Evolutionary conservation across 2,329 filamentous ascomycete species (phyloP), one percentile per base, ranked within the genome.

Genomic region (Phyllosticta citribraziliensis): DNA sequence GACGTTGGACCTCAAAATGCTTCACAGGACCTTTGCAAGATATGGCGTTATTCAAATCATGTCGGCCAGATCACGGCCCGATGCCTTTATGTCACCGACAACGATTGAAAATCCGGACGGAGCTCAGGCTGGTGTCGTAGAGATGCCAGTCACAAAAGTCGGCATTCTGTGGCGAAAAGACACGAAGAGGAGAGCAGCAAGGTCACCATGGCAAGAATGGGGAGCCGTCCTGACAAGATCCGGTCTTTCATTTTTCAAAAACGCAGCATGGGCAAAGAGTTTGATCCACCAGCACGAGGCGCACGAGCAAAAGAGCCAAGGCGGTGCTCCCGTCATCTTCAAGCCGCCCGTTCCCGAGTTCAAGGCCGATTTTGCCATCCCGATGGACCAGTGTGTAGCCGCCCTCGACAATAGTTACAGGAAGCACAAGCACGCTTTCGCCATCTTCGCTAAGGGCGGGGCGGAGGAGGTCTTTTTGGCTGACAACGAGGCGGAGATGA

Each of bases 201-300:
- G 93, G 52, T 97, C 93, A 11, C 93, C 94, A 1, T 99, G 94
- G 94, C 93, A 97, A 71, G 94, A 99, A 80, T 99, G 94, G 94
- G 94, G 94, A 58, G 94, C 91, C 24, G 88, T 99, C 62, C 81
- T 99, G 30, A 99, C 94, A 0, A 91, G 93, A n/a, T 95, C 94
- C 5, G 93, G 97, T 70, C 82, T 99, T 8, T 99, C 97, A 73
- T 91, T 99, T 73, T 99, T 97, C 78, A 87, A 90, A 62, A 97
- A 97, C 71, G 88, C 91, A 5, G 81, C 86, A 20, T 99, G 94
- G 93, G 86, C 96, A 35, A 97, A 96, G 74, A 88, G 83, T 62
- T 75, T 99, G 65, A 91, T 97, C 78, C 84, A 89, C 65, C 94
- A 99, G 71, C 87, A 93, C 70, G 91, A 96, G 54, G 79, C 81